A percentile compares a stretch with the other conserved stretches of the same genome.
These are phyloP conservation scores for Vachellia pachyceras DNA, from an alignment of 306 rosid genomes.

Conservation along the genomic window DNA sequence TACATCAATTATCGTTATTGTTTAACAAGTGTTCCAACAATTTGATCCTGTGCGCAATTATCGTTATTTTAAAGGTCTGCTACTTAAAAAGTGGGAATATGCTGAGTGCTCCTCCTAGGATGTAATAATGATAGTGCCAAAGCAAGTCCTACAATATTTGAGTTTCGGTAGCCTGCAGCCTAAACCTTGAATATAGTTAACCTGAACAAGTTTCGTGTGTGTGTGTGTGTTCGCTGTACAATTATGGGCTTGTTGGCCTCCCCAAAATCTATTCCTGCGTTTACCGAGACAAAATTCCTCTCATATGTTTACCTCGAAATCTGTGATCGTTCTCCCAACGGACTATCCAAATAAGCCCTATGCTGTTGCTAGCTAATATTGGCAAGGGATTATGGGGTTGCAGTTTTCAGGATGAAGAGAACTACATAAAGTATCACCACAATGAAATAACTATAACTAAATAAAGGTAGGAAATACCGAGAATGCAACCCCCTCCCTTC, in stretches of 20 bases:
- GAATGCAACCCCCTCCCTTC: background rate
- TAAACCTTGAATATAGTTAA: background rate
- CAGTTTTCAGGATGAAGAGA: too few species aligned
- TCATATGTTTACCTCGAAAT: too few species aligned
- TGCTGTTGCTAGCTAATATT: background rate
- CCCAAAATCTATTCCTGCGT: too few species aligned
- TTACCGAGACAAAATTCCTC: too few species aligned
- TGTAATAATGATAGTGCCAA: background rate
- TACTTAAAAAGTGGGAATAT: background rate
- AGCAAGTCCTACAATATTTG: background rate
- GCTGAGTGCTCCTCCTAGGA: background rate
- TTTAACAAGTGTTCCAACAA: background rate
- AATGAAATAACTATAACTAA: background rate
- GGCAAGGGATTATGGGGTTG: background rate
- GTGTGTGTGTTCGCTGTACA: background rate
- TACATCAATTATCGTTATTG: background rate
- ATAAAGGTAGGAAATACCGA: background rate
- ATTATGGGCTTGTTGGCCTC: too few species aligned
- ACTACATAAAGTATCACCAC: background rate
- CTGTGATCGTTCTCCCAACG: too few species aligned
- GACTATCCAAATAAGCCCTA: too few species aligned
- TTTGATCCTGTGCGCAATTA: background rate
- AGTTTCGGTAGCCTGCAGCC: background rate
- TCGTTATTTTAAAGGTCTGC: background rate
- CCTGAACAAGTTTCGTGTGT: background rate